These are phyloP conservation scores for Gracilariopsis chorda DNA, from an alignment of 23 red algal species.

Conservation along the genomic window DNA sequence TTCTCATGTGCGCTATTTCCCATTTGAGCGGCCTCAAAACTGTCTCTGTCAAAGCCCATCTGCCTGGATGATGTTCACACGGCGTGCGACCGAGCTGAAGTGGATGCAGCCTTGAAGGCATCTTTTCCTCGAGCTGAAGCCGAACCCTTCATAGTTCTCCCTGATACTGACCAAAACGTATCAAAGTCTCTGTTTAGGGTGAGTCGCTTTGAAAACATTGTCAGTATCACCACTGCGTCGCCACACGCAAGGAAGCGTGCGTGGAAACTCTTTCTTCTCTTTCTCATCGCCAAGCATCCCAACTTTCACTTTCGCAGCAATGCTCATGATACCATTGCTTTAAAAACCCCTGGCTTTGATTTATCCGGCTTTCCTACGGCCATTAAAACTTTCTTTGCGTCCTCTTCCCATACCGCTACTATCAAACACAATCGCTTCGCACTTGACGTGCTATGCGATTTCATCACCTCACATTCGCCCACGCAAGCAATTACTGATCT, in stretches of 20 bases:
- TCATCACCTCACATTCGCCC: background rate
- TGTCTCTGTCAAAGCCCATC: background rate
- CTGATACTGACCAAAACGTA: background rate
- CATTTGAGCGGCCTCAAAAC: too few relatives aligned
- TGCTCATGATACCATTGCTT: background rate
- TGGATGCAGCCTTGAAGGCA: background rate
- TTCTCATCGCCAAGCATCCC: background rate
- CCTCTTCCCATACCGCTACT: background rate
- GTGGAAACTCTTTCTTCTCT: background rate
- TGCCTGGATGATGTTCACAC: background rate
- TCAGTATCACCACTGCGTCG: background rate
- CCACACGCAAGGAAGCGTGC: background rate
- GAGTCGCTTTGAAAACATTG: slow-evolving; percentile 1
- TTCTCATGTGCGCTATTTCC: too few relatives aligned
- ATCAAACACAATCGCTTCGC: background rate
- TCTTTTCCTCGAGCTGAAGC: background rate
- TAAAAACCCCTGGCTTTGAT: background rate
- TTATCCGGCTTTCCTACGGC: background rate
- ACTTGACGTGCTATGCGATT: background rate
- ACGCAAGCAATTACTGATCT: background rate
- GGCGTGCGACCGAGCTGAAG: too few relatives aligned
- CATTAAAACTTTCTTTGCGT: background rate
- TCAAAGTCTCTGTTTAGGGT: background rate
- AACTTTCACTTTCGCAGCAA: background rate
- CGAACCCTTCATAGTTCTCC: background rate